Base-by-base conservation (phyloP, 208 protist genomes). In the Leishmania amazonensis region DNA sequence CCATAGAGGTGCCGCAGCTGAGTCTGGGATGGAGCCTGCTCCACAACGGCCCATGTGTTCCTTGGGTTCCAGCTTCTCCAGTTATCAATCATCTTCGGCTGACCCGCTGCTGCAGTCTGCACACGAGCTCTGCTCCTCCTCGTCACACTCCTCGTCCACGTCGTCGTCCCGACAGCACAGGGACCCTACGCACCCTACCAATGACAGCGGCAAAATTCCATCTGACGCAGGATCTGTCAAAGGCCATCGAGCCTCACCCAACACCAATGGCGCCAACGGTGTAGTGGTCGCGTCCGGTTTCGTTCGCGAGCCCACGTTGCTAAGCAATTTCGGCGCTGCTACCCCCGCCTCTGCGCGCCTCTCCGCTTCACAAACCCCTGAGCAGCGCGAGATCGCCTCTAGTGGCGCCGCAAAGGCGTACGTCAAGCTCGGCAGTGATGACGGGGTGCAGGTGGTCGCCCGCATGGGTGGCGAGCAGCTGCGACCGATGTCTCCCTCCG, bases 111-210 rank as follows among this genome's bases (percentile, higher is more conserved):
- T 53, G 21, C 57, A 13, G 75, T 62, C 54, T 15, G 38, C 75
- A 49, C 54, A 65, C 57, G 75, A 78, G 57, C 38, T 40, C 54
- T 45, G 24, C 57, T 78, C 57, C 53, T 78, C 75, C 38, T 78
- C 74, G 54, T 67, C 51, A 6, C 13, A 57, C 17, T 54, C 51
- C 17, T 57, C 51, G 49, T 45, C 45, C 7, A 28, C 7, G 21
- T 51, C 75, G 17, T 62, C 75, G 57, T 31, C 57, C 21, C 54
- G 57, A 15, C 24, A 40, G 35, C 75, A 49, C 38, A 28, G 5
- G 21, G 3, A 8, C 57, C 28, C 35, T 21, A 31, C 1, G 21
- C 40, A 21, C 54, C 54, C 57, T 31, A 19, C 49, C 57, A 49
- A 67, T 57, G 54, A 28, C 21, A 35, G 6, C 54, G 53, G 75